Evolutionary conservation across 1,284 basidiomycete genomes (phyloP).

Genomic region (Pseudomicrostroma phylloplanum): DNA sequence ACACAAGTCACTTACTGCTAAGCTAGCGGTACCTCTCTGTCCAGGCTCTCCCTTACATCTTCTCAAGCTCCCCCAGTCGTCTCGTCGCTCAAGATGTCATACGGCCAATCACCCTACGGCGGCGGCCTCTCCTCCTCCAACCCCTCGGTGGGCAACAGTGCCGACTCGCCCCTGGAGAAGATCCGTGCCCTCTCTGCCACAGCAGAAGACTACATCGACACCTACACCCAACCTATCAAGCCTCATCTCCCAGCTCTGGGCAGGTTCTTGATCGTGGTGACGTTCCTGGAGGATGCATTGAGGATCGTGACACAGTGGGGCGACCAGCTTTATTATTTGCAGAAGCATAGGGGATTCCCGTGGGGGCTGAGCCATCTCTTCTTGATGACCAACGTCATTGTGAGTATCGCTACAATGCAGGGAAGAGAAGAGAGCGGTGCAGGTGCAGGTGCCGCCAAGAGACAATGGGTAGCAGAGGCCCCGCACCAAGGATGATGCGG

Average conservation of each 20-base stretch:
- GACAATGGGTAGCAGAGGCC: no score
- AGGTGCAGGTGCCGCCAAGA: no score
- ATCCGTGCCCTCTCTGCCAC: constrained; percentile 65
- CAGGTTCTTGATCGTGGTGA: constrained; percentile 94
- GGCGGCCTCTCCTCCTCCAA: constrained; percentile 12
- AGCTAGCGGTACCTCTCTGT: no score
- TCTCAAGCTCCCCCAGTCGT: not conserved
- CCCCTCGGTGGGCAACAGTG: constrained; percentile 10
- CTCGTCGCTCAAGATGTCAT: constrained; percentile 13
- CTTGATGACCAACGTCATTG: constrained; percentile 82
- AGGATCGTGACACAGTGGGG: constrained; percentile 88
- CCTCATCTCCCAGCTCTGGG: constrained; percentile 92
- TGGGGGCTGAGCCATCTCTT: constrained; percentile 91
- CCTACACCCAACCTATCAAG: constrained; percentile 84
- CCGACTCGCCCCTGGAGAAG: constrained; percentile 64
- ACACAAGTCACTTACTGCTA: no score
- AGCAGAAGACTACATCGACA: constrained; percentile 87
- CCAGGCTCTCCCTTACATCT: no score
- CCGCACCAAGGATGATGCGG: no score
- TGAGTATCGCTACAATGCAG: constrained; percentile 55
- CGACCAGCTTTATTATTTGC: constrained; percentile 71
- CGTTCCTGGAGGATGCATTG: constrained; percentile 93
- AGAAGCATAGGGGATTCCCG: constrained; percentile 77
- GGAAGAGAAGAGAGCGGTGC: not conserved
- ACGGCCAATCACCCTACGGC: constrained; percentile 36